phyloP scores from a whole-genome alignment of 2,329 filamentous ascomycete species.

The Neofusicoccum cordaticola region DNA sequence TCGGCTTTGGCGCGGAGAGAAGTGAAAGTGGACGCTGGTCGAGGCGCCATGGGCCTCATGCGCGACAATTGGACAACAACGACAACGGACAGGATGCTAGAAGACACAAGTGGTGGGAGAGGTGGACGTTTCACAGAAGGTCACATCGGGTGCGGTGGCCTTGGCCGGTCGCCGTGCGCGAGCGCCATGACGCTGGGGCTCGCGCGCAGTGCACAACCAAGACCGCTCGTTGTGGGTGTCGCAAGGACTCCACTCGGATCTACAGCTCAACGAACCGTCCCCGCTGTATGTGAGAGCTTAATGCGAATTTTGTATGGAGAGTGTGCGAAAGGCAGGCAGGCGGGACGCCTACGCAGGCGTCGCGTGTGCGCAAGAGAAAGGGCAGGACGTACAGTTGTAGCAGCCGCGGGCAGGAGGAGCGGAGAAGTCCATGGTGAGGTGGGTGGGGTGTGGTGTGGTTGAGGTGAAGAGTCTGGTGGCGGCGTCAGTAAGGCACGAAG shows the following conservation, averaged over 20 bases:
- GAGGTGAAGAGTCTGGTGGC: constrained; percentile 15
- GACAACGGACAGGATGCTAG: neutral
- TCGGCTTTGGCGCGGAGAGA: constrained; percentile 19
- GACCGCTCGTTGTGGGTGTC: constrained; percentile 9
- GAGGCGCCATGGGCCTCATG: neutral
- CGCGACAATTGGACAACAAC: neutral
- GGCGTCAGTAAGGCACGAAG: constrained; percentile 4
- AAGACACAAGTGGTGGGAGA: constrained; percentile 6
- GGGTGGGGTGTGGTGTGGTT: neutral
- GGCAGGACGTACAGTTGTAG: constrained; percentile 40
- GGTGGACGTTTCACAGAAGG: constrained; percentile 6
- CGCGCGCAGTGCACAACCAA: constrained; percentile 5
- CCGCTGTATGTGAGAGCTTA: constrained; percentile 19
- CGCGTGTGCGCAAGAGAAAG: constrained; percentile 10
- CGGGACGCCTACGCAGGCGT: neutral
- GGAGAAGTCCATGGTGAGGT: constrained; percentile 33
- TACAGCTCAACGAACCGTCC: constrained; percentile 19
- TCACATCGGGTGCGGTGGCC: constrained; percentile 11
- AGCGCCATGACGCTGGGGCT: neutral
- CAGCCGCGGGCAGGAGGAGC: constrained; percentile 39
- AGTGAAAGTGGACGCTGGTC: neutral
- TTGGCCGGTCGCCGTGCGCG: constrained; percentile 7
- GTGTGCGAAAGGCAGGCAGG: neutral
- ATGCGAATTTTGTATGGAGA: constrained; percentile 17
- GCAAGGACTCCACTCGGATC: constrained; percentile 14